These are phyloP conservation scores for Heritiera fomes DNA, from an alignment of 345 rosid species.

Conservation along the genomic window DNA sequence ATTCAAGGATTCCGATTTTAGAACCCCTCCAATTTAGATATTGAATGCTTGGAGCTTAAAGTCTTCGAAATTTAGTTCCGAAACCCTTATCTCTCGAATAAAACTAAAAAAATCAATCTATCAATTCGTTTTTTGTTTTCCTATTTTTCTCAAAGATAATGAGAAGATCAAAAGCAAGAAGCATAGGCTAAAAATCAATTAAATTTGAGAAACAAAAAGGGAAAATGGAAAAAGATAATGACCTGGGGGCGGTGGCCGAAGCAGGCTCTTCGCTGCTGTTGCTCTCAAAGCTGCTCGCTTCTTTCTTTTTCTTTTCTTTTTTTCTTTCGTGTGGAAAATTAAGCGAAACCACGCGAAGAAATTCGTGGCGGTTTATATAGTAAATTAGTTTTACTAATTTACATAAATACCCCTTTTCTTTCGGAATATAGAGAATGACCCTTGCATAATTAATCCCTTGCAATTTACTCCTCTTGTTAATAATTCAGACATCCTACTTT, in stretches of 20 bases:
- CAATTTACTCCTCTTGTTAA: not conserved
- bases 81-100: not conserved
- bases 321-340: not conserved
- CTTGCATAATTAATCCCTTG: not conserved
- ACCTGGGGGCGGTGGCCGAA: not conserved
- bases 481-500: too few species aligned
- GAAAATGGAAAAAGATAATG: not conserved
- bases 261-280: conserved; percentile 3
- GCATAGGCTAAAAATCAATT: not conserved
- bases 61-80: not conserved
- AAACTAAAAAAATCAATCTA: not conserved
- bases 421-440: not conserved
- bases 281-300: conserved; percentile 3
- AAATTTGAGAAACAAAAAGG: not conserved
- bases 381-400: not conserved
- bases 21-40: not conserved
- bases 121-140: not conserved
- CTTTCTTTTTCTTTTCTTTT: not conserved
- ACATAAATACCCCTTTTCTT: not conserved
- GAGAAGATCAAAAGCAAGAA: not conserved
- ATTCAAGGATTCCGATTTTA: not conserved
- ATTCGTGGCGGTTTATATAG: not conserved
- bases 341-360: not conserved
- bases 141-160: not conserved
- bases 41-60: not conserved